Base-by-base conservation (phyloP, 176 grass and related monocot species). In the Aegilops speltoides region DNA sequence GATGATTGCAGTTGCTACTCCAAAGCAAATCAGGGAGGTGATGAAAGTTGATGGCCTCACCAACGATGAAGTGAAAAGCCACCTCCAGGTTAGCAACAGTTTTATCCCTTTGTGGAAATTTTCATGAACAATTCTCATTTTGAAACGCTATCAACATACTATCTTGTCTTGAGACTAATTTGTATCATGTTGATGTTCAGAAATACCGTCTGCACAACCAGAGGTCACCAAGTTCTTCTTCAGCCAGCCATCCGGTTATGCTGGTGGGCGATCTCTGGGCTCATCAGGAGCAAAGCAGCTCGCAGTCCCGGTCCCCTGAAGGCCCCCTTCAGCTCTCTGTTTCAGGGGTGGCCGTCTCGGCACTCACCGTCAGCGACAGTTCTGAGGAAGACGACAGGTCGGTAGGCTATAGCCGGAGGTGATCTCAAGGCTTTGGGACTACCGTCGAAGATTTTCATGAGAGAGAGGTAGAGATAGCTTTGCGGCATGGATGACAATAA, bases 41-140 rank as follows among this genome's bases (percentile, higher is more conserved):
- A 99, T 99, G 97, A 94, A 91, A 60, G 92, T 99, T 56, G 94
- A 99, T 67, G 97, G 97, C 11, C 97, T 99, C 69, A 97, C 97
- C 41, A 99, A 99, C 52, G 97, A 99, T 76, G 97, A 99, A 93
- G 97, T 99, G 80, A 99, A 99, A 87, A 99, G 97, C 90, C 97
- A 99, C 88, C 94, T 99, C 83, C 97, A 99, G 92, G 97, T 96
- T 40, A 90, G 77, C 40, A 84, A 45, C 48, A 7, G 1, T 84
- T 7, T 6, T 12, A 13, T 6, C 19, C 5, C 23, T 17, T 7
- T 73, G 9, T 87, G 2, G 3, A 68, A 25, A 13, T 24, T 25
- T 70, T 28, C 1, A 0, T 7, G 17, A 57, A 41, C 38, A 88
- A 2, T 65, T 46, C 2, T 36, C 52, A 46, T 7, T 36, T 86